Conservation (phyloP, 192 early-diverging fungal genomes). For the Coemansia sp. region DNA sequence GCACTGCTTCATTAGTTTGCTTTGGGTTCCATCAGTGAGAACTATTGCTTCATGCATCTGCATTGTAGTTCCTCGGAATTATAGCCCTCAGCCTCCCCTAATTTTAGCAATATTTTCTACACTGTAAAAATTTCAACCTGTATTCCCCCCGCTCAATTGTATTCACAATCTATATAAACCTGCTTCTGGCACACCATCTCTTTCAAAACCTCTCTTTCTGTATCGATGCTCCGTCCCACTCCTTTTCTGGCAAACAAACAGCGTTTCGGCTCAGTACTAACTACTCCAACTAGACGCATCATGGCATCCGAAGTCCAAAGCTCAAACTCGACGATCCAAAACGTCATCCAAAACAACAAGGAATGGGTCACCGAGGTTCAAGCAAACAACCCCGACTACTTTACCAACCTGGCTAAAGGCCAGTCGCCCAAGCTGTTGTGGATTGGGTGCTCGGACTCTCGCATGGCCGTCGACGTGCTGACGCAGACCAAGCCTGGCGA, state of each 20-base stretch:
- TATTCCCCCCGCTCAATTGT: background rate
- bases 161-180: background rate
- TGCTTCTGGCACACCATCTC: background rate
- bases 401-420: conserved; percentile 65
- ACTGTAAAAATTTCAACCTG: too few species aligned
- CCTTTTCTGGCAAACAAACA: conserved; percentile 20
- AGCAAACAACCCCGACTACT: conserved; percentile 66
- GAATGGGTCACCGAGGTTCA: conserved; percentile 62
- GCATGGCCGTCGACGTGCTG: conserved; percentile 83
- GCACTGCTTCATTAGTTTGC: too few species aligned
- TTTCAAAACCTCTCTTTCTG: background rate
- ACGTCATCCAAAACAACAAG: conserved; percentile 54
- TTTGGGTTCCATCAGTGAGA: too few species aligned
- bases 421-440: conserved; percentile 87
- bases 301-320: conserved; percentile 16
- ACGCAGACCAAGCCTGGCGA: conserved; percentile 66
- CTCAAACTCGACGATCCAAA: background rate
- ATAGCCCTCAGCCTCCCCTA: background rate
- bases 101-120: background rate
- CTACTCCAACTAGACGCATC: conserved; percentile 20
- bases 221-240: conserved; percentile 29
- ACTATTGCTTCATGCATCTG: background rate
- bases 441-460: conserved; percentile 91
- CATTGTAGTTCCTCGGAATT: background rate
- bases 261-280: conserved; percentile 27